phyloP scores from a whole-genome alignment of 2,329 filamentous ascomycete genomes.

The Aschersonia sp. region DNA sequence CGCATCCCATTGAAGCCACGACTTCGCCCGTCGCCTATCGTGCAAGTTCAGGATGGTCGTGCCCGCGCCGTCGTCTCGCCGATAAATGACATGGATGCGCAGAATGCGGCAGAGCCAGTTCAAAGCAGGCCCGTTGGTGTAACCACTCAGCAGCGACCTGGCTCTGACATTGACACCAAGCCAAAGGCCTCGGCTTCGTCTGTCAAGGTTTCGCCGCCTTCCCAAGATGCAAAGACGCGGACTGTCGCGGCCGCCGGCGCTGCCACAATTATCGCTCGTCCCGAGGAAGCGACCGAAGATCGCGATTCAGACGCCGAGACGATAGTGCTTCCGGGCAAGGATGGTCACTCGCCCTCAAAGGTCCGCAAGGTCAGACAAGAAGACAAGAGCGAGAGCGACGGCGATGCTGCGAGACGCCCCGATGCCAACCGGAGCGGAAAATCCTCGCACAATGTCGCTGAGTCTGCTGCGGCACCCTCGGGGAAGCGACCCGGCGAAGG shows the following conservation, averaged over 20 bases:
- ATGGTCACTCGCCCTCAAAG: slow-evolving; percentile 50
- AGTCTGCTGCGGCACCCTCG: slow-evolving; percentile 10
- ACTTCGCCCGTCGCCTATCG: slow-evolving; percentile 5
- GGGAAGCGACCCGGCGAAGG: slow-evolving; percentile 17
- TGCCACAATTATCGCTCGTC: slow-evolving; percentile 6
- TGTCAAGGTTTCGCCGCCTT: slow-evolving; percentile 6
- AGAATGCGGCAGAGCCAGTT: slow-evolving; percentile 50
- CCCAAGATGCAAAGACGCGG: slow-evolving; percentile 4
- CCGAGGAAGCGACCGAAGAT: slow-evolving; percentile 30
- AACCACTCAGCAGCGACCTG: slow-evolving; percentile 30
- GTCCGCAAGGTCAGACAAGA: slow-evolving; percentile 51
- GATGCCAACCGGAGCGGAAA: slow-evolving; percentile 15
- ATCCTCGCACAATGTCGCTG: slow-evolving; percentile 17
- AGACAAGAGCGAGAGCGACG: slow-evolving; percentile 44
- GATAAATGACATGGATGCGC: slow-evolving; percentile 56
- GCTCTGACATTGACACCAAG: slow-evolving; percentile 10
- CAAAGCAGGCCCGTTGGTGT: slow-evolving; percentile 42
- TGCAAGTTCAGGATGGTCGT: slow-evolving; percentile 41
- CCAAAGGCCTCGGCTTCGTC: slow-evolving; percentile 2
- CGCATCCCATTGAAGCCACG: slow-evolving; percentile 3
- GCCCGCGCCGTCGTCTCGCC: slow-evolving; percentile 31
- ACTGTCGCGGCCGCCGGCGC: background rate
- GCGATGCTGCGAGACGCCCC: slow-evolving; percentile 20
- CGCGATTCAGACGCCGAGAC: slow-evolving; percentile 60
- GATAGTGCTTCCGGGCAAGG: slow-evolving; percentile 51